Base-by-base conservation (phyloP, 2,329 filamentous ascomycete genomes). In the Endoconidiophora polonica region DNA sequence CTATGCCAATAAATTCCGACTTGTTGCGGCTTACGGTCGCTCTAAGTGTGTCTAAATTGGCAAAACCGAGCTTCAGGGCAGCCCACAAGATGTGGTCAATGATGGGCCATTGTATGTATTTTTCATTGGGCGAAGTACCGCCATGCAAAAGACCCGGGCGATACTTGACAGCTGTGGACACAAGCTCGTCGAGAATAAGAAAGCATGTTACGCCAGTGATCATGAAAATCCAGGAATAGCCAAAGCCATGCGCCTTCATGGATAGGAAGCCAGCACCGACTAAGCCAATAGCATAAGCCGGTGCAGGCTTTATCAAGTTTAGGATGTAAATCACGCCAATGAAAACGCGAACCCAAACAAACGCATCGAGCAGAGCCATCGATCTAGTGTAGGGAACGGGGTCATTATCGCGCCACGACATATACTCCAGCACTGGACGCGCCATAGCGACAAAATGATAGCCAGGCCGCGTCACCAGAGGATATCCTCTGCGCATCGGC, bases 401-500 rank as follows among this genome's bases (percentile, higher is more conserved):
- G 29, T 46, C 38, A 4, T 33, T 29, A 6, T 18, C 43, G 10
- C 26, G 24, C 42, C 46, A 52, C 5, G 50, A 37, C 33, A 36
- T 23, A 16, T 36, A 36, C 18, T 52, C 50, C 12, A 52, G 18
- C 5, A 38, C 3, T n/a, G 50, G 50, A n/a, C 50, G 46, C 2
- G 39, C 18, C 22, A 52, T 16, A 9, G 50, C 42, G 5, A 46
- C 16, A 7, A 49, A n/a, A 16, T 52, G 50, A 29, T 52, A 52
- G 3, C 10, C 18, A 20, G 46, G 41, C 29, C 50, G 46, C 6
- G 50, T 49, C 5, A 22, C 42, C 16, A 16, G 37, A 9, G 50
- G 50, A 41, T 52, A 46, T 26, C 50, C 50, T 12, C 50, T 36
- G n/a, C 50, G 50, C 43, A 52, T 36, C 16, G 50, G 46, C 43